Evolutionary conservation across 768 basidiomycete species (phyloP), one percentile per base, ranked within the genome.

Genomic region (Lepiota venenata): DNA sequence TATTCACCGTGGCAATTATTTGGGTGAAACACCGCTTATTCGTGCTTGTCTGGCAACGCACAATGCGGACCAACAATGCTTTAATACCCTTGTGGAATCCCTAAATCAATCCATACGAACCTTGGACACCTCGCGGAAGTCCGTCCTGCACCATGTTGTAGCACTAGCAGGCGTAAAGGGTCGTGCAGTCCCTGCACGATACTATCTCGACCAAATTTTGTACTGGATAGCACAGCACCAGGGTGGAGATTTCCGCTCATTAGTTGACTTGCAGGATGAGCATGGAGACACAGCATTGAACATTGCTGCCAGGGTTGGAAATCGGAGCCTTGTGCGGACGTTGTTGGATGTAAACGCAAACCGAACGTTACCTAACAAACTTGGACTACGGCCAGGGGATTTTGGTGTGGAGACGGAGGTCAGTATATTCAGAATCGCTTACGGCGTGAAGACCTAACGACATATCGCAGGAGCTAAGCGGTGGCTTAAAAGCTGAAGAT

Each of bases 231-330:
- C 86, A 15, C 81, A 87, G 53, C 74, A 86, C 56, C 83, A 93
- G 61, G 80, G 78, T 7, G 88, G 86, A 1, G 84, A 88, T 60
- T 93, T 92, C 64, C 77, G 78, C 61, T 85, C 82, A 4, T 70
- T 98, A 47, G 85, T 98, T 10, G 93, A 98, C 68, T 73, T 96
- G 39, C 91, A 93, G 69, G 97, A 99, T 64, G 85, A 91, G 60
- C 88, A 98, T 66, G 97, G 96, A 0, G 97, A 99, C 65, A 98
- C 96, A 0, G 93, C 93, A 6, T 69, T 99, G 63, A 97, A 97
- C 71, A 91, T 98, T 61, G 93, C 96, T 12, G 95, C 96, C 0
- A 73, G 96, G 52, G 88, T 98, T 1, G 97, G 97, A 1, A 97
- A 93, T 67, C 77, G 88, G 57, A 86, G 87, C 57, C 67, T 98